Base-by-base conservation (phyloP, 2,329 filamentous ascomycete genomes). In the Phoma sp. region DNA sequence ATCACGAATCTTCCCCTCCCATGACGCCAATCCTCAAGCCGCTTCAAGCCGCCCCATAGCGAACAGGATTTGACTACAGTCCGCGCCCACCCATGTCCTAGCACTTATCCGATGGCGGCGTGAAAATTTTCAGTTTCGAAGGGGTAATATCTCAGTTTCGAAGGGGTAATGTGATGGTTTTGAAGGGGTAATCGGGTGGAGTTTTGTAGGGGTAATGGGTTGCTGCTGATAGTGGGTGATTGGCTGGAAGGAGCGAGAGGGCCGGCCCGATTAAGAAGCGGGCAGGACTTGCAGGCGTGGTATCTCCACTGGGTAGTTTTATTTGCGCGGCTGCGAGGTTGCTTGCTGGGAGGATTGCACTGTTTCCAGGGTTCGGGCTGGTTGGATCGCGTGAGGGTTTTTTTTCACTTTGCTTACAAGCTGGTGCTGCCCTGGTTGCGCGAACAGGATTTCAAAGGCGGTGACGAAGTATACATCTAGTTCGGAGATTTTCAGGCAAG, bases 91-190 rank as follows among this genome's bases (percentile, higher is more conserved):
- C 13, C 7, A 12, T n/a, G 2, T 15, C 17, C 51, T 40, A 25
- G 10, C 8, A 21, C 33, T 48, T 41, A 54, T 33, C 50, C 31
- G 25, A 36, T 6, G 33, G 10, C 10, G 33, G 10, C 4, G 9
- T 35, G 43, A 43, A 70, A 67, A 65, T 72, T 72, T 73, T 73
- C 64, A 73, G 48, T 74, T 74, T 72, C 52, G 67, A 66, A 69
- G 71, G 71, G 70, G 71, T 74, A 74, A 74, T 71, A 33, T 22
- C 19, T 17, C 13, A 51, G 41, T 51, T 57, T 57, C 6, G 48
- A 40, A 57, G 54, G 54, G 54, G 54, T 64, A 58, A 56, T 47
- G 35, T 32, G 19, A 36, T 39, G 57, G 64, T 73, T 72, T 70
- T 49, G 70, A 66, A 66, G 65, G 68, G 66, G 67, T 69, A 71